A percentile compares a stretch with the other conserved stretches of the same genome.
Conservation (phyloP, 2,329 filamentous ascomycete species). For the Phoma sp. region DNA sequence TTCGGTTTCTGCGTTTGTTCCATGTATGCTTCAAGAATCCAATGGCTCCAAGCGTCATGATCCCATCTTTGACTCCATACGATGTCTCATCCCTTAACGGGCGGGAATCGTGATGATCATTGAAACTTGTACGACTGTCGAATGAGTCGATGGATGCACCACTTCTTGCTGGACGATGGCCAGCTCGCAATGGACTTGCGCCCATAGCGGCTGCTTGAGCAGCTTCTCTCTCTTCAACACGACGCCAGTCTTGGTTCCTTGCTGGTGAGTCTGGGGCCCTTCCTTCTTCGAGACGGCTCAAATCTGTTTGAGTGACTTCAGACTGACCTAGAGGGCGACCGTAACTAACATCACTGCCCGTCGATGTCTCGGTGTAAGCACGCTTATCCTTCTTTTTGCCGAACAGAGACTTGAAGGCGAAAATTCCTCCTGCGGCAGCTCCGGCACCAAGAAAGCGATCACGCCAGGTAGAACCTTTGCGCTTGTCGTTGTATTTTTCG, state of each 20-base stretch:
- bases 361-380: constrained; percentile 52
- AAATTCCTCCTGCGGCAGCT: constrained; percentile 52
- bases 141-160: constrained; percentile 51
- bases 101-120: constrained; percentile 36
- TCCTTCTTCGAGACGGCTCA: constrained; percentile 62
- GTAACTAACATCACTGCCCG: constrained; percentile 61
- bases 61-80: constrained; percentile 56
- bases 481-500: constrained; percentile 52
- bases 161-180: constrained; percentile 43
- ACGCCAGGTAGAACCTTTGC: constrained; percentile 51
- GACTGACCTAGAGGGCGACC: constrained; percentile 58
- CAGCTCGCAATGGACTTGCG: constrained; percentile 57
- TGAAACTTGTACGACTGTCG: constrained; percentile 50
- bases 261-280: constrained; percentile 58
- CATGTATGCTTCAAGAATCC: constrained; percentile 55
- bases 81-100: constrained; percentile 31
- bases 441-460: constrained; percentile 56
- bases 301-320: constrained; percentile 56
- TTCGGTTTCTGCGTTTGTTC: constrained; percentile 63
- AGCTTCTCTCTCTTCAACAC: constrained; percentile 49
- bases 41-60: constrained; percentile 53
- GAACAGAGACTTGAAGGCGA: constrained; percentile 64
- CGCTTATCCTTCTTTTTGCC: constrained; percentile 55
- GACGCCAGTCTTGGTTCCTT: constrained; percentile 45
- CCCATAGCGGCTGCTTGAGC: constrained; percentile 47